Base-by-base conservation (phyloP, 2,329 filamentous ascomycete genomes). In the Penicillium hesseltinei region DNA sequence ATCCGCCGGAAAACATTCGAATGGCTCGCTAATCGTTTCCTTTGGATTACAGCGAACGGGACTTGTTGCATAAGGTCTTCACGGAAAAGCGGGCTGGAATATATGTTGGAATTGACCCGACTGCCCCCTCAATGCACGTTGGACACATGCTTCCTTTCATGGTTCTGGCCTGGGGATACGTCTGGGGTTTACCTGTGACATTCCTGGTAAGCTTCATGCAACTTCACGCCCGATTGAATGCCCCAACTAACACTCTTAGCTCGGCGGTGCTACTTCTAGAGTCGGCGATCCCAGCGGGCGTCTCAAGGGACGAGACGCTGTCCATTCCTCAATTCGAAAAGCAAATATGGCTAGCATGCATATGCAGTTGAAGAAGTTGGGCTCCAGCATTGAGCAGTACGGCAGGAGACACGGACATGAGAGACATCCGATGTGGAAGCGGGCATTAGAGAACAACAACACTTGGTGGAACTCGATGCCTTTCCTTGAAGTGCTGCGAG, bases 371-470 rank as follows among this genome's bases (percentile, higher is more conserved):
- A 80, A 80, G 67, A 85, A 81, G 65, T 74, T 97, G 44, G 96
- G 92, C 85, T 64, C 71, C 21, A 91, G 92, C 64, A 89, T 92
- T 33, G 85, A 91, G 46, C 66, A 67, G 0, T 82, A 90, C 62
- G 89, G 84, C 5, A 73, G 76, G 53, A 87, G 84, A 62, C 86
- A 88, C 69, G 87, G 88, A 4, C 89, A 86, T 69, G 59, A 82
- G 27, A 80, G 80, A 58, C 78, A 87, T 44, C 87, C 83, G 80
- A 81, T 84, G 5, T 90, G 89, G 79, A 84, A 80, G 61, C 84
- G 86, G 54, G 84, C 83, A 23, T 68, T 97, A 38, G 73, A 87
- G 29, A 95, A 96, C 77, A 99, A 99, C 74, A 88, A 86, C 62
- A 80, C 81, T 49, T 99, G 94, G 94, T 85, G 92, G 78, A 84